phyloP scores from a whole-genome alignment of 345 rosid species.

The Lepidium sativum region DNA sequence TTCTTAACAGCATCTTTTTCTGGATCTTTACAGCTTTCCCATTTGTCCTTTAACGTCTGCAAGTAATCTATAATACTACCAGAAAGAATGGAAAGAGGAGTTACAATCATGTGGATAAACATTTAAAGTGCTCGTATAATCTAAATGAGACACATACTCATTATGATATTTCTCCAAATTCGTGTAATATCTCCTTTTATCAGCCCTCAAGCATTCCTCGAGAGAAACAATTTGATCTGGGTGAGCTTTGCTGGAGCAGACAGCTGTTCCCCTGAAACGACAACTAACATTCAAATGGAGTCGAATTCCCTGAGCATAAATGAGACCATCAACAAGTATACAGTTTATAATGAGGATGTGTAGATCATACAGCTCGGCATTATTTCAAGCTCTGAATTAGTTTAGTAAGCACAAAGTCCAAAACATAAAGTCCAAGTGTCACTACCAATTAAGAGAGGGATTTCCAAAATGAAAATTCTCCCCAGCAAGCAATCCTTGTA shows the following conservation, averaged over 20 bases:
- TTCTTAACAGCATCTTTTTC: constrained; percentile 47
- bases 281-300: constrained; percentile 27
- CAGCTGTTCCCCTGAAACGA: constrained; percentile 70
- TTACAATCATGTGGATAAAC: constrained; percentile 7
- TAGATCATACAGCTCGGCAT: neutral
- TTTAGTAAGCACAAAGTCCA: neutral
- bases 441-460: constrained; percentile 75
- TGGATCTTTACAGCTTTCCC: constrained; percentile 67
- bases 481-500: constrained; percentile 56
- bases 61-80: constrained; percentile 67
- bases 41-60: constrained; percentile 64
- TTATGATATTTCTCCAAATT: constrained; percentile 66
- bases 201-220: constrained; percentile 45
- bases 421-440: neutral
- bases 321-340: neutral
- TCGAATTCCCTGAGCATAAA: constrained; percentile 9
- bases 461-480: constrained; percentile 81
- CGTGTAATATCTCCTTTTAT: constrained; percentile 44
- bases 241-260: constrained; percentile 69
- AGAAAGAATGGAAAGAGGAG: constrained; percentile 28
- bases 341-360: neutral
- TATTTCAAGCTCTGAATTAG: neutral
- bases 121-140: neutral
- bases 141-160: constrained; percentile 48
- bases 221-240: constrained; percentile 62